phyloP scores from a whole-genome alignment of 2,329 filamentous ascomycete species.

The Arthrobotrys iridis region DNA sequence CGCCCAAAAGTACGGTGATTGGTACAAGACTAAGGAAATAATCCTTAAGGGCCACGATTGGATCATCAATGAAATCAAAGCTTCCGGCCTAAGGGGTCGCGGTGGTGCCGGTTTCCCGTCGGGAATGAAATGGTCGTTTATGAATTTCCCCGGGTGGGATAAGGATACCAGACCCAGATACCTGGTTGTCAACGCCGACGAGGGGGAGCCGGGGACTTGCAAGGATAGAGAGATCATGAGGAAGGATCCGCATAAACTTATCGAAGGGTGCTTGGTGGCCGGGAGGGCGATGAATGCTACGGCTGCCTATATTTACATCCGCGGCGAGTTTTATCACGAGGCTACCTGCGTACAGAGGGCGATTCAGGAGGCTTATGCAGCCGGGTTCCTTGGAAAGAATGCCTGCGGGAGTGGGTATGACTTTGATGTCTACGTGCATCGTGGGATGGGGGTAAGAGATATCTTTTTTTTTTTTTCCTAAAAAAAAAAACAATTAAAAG shows the following conservation, averaged over 20 bases:
- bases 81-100: conserved; percentile 91
- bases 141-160: conserved; percentile 99
- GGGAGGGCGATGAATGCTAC: conserved; percentile 99
- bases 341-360: conserved; percentile 91
- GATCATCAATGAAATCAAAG: conserved; percentile 97
- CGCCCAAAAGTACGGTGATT: conserved; percentile 97
- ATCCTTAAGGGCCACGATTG: conserved; percentile 96
- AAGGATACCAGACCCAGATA: conserved; percentile 96
- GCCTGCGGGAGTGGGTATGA: conserved; percentile 96
- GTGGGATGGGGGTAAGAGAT: conserved; percentile 82
- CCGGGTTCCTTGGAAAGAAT: conserved; percentile 96
- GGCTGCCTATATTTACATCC: conserved; percentile 99
- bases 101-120: conserved; percentile 98
- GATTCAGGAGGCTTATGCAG: conserved; percentile 97
- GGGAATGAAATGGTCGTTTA: conserved; percentile 99
- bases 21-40: conserved; percentile 99
- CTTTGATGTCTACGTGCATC: conserved; percentile 96
- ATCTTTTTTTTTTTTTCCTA: not conserved
- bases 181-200: conserved; percentile 96
- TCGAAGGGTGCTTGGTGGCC: conserved; percentile 95
- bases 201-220: conserved; percentile 98
- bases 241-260: conserved; percentile 98
- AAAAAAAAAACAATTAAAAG: not conserved
- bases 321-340: conserved; percentile 97
- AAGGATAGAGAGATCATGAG: conserved; percentile 99